Base-by-base conservation (phyloP, 2,329 filamentous ascomycete species). In the Colletotrichum gloeosporioides region DNA sequence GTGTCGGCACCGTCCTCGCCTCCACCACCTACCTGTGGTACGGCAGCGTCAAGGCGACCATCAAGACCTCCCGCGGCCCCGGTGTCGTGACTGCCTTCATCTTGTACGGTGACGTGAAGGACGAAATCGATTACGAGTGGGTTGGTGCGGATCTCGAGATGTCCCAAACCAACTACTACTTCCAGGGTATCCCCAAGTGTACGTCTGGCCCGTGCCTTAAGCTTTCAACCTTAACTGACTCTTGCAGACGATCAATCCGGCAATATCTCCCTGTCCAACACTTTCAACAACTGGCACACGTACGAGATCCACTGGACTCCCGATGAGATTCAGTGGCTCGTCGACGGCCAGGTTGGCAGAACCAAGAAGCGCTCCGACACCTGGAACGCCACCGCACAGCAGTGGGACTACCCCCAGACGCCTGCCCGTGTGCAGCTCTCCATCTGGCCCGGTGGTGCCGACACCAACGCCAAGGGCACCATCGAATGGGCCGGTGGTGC, bases 31-130 rank as follows among this genome's bases (percentile, higher is more conserved):
- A 98, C 86, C 93, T 99, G 86, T 99, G 97, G 97, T 99, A 99
- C 85, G 97, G 97, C 82, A 98, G 95, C 85, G 93, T 98, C 81
- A 94, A 94, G 84, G 95, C 95, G 71, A 94, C 88, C 73, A 89
- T 99, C 85, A 97, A 95, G 89, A 96, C 96, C 0, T 94, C 93
- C 78, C 93, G 95, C 81, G 96, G 96, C 74, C 87, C 89, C 62
- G 97, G 97, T 89, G 97, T 99, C 27, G 94, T 99, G n/a, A 98
- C 96, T 3, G 96, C 96, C 34, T 99, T 99, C 84, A 99, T 99
- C 84, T 89, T 99, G 82, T 92, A 98, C 85, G 96, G 95, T 44
- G 96, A 99, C 82, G 94, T 98, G 82, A 98, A 98, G 90, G 97
- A 99, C 82, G 97, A 99, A 86, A 98, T 99, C 81, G 97, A 99